phyloP scores from a whole-genome alignment of 805 yeast genomes.

The Naumovozyma castellii region DNA sequence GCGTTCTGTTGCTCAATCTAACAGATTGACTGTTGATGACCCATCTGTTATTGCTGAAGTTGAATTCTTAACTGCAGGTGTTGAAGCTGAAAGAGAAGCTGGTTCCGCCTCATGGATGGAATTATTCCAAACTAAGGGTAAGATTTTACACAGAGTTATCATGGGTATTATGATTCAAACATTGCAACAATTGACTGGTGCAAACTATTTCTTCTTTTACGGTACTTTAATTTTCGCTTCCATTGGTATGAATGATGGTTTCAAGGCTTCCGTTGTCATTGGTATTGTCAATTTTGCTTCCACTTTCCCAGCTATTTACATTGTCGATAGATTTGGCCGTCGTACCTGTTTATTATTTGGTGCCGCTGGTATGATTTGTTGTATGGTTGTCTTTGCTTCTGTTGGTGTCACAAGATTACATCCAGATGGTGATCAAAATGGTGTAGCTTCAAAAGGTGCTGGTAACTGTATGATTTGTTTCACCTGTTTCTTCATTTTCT shows the following conservation, averaged over 20 bases:
- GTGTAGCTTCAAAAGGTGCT: slow-evolving; percentile 39
- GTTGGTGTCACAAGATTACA: slow-evolving; percentile 41
- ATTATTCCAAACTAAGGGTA: slow-evolving; percentile 57
- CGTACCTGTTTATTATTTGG: slow-evolving; percentile 37
- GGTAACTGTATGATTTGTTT: slow-evolving; percentile 63
- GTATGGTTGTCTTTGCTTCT: slow-evolving; percentile 40
- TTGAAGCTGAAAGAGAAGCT: slow-evolving; percentile 49
- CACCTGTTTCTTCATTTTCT: slow-evolving; percentile 56
- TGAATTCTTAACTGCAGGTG: slow-evolving; percentile 48
- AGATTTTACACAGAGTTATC: slow-evolving; percentile 38
- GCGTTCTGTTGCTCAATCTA: slow-evolving; percentile 45
- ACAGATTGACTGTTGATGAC: slow-evolving; percentile 45
- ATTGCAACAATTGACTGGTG: slow-evolving; percentile 55
- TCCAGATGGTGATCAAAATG: slow-evolving; percentile 37
- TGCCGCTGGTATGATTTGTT: slow-evolving; percentile 36
- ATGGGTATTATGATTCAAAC: slow-evolving; percentile 46
- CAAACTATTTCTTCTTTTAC: slow-evolving; percentile 53
- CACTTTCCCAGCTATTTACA: slow-evolving; percentile 39
- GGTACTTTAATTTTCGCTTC: slow-evolving; percentile 52
- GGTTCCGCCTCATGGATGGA: slow-evolving; percentile 61
- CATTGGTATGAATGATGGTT: slow-evolving; percentile 47
- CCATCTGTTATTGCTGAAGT: slow-evolving; percentile 49
- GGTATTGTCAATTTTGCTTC: slow-evolving; percentile 49
- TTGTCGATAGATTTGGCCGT: slow-evolving; percentile 44
- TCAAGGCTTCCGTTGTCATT: slow-evolving; percentile 44